Conservation (phyloP, 306 rosid genomes). For the Spatholobus suberectus region DNA sequence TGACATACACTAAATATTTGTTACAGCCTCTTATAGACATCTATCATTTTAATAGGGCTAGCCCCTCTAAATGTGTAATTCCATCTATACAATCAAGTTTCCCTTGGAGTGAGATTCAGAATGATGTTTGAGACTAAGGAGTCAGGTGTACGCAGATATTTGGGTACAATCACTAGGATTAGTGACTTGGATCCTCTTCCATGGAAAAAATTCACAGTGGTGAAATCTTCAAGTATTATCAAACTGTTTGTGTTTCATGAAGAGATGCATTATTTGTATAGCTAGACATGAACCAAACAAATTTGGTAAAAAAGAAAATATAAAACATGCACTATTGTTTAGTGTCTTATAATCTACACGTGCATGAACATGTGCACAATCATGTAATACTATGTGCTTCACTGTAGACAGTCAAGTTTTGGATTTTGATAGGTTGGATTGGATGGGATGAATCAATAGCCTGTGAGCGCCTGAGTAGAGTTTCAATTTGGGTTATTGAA, state of each 20-base stretch:
- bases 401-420: slow-evolving; percentile 7
- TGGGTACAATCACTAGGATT: slow-evolving; percentile 95
- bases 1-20: slow-evolving; percentile 29
- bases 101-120: slow-evolving; percentile 97
- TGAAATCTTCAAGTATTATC: slow-evolving; percentile 88
- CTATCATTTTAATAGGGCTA: slow-evolving; percentile 69
- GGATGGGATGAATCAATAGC: slow-evolving; percentile 99
- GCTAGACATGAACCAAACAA: no score
- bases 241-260: background rate
- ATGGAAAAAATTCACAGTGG: slow-evolving; percentile 97
- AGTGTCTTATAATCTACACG: slow-evolving; percentile 18
- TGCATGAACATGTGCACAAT: background rate
- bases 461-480: slow-evolving; percentile 89
- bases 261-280: slow-evolving; percentile 20
- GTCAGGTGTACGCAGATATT: slow-evolving; percentile 94
- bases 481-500: slow-evolving; percentile 93
- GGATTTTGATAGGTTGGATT: slow-evolving; percentile 74
- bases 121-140: slow-evolving; percentile 99
- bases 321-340: slow-evolving; percentile 7
- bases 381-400: background rate
- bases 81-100: slow-evolving; percentile 90
- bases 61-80: slow-evolving; percentile 93
- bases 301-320: no score
- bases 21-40: slow-evolving; percentile 38
- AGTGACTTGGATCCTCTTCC: slow-evolving; percentile 82